Percentiles rank a stretch among this genome's conserved stretches.
Evolutionary conservation across 345 rosid genomes (phyloP).

Genomic region (Aurinia saxatilis): DNA sequence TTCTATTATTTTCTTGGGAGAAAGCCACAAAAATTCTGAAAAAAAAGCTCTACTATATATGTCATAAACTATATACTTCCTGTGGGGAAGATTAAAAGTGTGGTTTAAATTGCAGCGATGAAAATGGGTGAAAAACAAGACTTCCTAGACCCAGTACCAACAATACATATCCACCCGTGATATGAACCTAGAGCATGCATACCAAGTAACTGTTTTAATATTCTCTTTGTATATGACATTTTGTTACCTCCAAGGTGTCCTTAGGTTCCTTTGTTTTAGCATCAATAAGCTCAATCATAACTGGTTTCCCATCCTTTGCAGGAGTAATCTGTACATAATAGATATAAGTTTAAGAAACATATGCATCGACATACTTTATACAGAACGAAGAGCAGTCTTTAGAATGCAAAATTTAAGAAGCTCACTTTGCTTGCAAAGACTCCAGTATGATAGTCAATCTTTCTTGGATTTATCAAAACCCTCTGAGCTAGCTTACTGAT

Average conservation of each 20-base stretch:
- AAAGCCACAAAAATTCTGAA: background rate
- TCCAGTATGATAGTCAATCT: conserved; percentile 90
- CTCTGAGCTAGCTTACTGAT: conserved; percentile 95
- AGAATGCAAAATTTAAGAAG: background rate
- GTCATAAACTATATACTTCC: background rate
- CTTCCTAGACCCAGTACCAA: background rate
- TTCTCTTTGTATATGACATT: background rate
- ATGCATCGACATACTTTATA: background rate
- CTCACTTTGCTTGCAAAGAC: conserved; percentile 94
- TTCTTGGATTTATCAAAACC: conserved; percentile 86
- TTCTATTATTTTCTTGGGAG: background rate
- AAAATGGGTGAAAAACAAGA: background rate
- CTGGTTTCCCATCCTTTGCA: conserved; percentile 93
- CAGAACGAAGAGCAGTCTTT: background rate
- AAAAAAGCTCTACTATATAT: background rate
- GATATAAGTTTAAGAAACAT: background rate
- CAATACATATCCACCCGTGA: background rate
- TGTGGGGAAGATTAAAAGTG: background rate
- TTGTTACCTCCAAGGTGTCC: conserved; percentile 79
- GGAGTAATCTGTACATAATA: conserved; percentile 67
- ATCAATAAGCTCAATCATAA: conserved; percentile 87
- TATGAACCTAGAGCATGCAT: background rate
- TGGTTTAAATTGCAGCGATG: background rate
- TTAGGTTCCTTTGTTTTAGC: conserved; percentile 92
- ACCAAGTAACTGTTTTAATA: background rate